Base-by-base conservation (phyloP, 1,139 yeast genomes). In the Arxiozyma slooffiae region DNA sequence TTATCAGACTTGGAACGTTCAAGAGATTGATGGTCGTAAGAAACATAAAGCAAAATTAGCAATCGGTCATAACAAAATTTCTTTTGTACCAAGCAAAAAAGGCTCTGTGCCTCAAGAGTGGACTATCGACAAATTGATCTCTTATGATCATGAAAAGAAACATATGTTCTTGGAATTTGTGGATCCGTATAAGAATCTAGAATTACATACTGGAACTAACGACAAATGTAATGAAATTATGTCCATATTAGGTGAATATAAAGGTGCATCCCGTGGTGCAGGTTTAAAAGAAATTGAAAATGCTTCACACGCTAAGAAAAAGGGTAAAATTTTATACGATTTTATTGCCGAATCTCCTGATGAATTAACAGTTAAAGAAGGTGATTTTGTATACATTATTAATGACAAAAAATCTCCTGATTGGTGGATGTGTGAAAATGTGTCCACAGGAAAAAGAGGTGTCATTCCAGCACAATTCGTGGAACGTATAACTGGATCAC, bases 371-470 rank as follows among this genome's bases (percentile, higher is more conserved):
- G 82, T 85, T 49, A 75, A 68, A 57, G 95, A 84, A 66, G 95
- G 94, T 49, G 97, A 92, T 58, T 76, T 78, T 51, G 95, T 92
- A 47, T 79, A 79, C 64, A 79, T 92, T 53, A 61, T 92, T 47
- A 85, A 90, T 64, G 92, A 85, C 63, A 77, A 78, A 54, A 83
- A 83, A 65, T 85, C 95, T 22, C 77, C 76, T 57, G 97, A 92
- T 60, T 92, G 99, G 99, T 90, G 97, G 97, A 78, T 88, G 79
- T 92, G 94, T 58, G 84, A 89, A 66, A 78, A 79, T 57, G 68
- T 78, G 11, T 71, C 72, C 3, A 75, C 81, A 41, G 94, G 95
- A 17, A 75, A 75, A 56, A 84, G 79, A 64, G 99, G 99, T 56
- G 94, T 90, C 44, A 83, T 92, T 50, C 98, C 98, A 4, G 78